A percentile compares a stretch with the other conserved stretches of the same genome.
phyloP scores from a whole-genome alignment of 805 yeast species.

The Yamadazyma nakazawae region DNA sequence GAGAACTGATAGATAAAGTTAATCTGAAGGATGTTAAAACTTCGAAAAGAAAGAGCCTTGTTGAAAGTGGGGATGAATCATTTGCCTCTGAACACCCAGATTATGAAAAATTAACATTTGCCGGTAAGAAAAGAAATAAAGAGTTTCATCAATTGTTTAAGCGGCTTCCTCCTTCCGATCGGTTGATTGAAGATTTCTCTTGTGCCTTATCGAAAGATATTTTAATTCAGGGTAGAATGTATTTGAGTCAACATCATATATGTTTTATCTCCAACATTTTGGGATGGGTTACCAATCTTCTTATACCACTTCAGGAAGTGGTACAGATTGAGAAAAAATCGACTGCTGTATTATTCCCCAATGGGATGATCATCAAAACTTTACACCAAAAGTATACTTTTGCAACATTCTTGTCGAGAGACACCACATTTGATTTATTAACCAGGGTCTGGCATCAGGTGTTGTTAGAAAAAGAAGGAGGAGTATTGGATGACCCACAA shows the following conservation, averaged over 20 bases:
- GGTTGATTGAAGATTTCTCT: conserved; percentile 56
- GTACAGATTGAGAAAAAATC: conserved; percentile 61
- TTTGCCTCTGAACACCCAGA: conserved; percentile 7
- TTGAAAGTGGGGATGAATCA: conserved; percentile 11
- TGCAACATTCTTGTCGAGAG: conserved; percentile 65
- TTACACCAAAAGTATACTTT: conserved; percentile 59
- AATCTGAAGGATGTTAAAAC: not conserved
- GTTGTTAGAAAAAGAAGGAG: conserved; percentile 16
- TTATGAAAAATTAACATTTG: conserved; percentile 19
- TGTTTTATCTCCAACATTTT: conserved; percentile 66
- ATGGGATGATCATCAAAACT: conserved; percentile 62
- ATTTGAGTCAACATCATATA: conserved; percentile 51
- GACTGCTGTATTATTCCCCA: conserved; percentile 67
- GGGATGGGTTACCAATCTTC: conserved; percentile 61
- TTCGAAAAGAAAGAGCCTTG: not conserved
- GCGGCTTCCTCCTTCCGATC: conserved; percentile 48
- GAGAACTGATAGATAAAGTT: conserved; percentile 12
- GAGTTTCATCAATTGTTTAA: conserved; percentile 62
- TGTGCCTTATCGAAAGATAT: conserved; percentile 69
- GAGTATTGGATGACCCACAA: not conserved
- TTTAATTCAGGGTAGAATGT: conserved; percentile 63
- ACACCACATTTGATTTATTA: conserved; percentile 48
- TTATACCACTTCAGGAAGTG: conserved; percentile 58
- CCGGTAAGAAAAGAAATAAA: conserved; percentile 50
- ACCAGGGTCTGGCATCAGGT: conserved; percentile 59